Evolutionary conservation across 331 rosid species (phyloP).

Genomic region (Rhamnella rubrinervis): DNA sequence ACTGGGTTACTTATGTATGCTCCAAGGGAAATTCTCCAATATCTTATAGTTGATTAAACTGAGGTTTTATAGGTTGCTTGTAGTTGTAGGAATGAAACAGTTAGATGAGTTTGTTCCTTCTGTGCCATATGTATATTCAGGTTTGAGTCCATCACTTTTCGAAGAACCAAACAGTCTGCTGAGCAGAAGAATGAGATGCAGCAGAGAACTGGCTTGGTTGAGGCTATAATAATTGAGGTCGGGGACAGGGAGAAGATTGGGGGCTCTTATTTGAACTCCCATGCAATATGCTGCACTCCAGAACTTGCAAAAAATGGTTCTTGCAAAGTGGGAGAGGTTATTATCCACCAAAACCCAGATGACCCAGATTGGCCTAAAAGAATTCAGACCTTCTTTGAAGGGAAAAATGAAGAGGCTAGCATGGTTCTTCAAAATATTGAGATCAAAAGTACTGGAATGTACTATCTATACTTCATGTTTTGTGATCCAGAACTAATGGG

Average conservation of each 20-base stretch:
- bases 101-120: constrained; percentile 19
- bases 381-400: constrained; percentile 68
- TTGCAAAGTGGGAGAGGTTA: constrained; percentile 82
- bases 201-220: constrained; percentile 69
- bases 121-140: constrained; percentile 37
- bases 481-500: constrained; percentile 78
- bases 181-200: constrained; percentile 63
- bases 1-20: constrained; percentile 7
- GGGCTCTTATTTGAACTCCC: constrained; percentile 65
- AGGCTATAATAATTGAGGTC: constrained; percentile 68
- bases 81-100: constrained; percentile 6
- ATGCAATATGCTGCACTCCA: constrained; percentile 73
- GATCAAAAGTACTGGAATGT: constrained; percentile 77
- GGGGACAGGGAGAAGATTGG: constrained; percentile 71
- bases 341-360: constrained; percentile 55
- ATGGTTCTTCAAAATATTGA: constrained; percentile 55
- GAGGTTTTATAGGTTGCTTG: constrained; percentile 3
- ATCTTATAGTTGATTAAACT: constrained; percentile 20
- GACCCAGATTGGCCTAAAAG: constrained; percentile 59
- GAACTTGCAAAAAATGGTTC: constrained; percentile 69
- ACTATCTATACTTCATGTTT: constrained; percentile 74
- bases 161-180: constrained; percentile 60
- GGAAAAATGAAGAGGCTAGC: constrained; percentile 56
- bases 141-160: constrained; percentile 72
- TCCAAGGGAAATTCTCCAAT: constrained; percentile 1